These are phyloP conservation scores for Rugosomyces carneus DNA, from an alignment of 1,284 basidiomycete species.

Conservation along the genomic window DNA sequence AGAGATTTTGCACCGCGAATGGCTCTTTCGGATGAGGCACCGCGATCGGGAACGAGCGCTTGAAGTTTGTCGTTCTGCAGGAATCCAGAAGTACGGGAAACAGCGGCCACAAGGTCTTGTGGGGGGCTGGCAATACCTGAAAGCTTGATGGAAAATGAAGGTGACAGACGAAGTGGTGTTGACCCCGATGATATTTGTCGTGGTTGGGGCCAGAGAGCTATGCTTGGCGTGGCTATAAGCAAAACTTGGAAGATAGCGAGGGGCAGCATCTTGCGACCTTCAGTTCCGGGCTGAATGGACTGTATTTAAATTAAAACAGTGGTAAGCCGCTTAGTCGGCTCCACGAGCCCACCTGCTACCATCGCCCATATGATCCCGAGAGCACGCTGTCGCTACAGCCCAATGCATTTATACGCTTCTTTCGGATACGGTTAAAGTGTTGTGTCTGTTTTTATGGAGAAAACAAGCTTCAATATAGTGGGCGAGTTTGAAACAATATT, in stretches of 20 bases:
- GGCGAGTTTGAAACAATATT: too few species aligned
- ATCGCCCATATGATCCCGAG: background rate
- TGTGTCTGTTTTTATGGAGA: too few species aligned
- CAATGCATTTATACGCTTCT: too few species aligned
- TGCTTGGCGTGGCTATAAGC: constrained; percentile 12
- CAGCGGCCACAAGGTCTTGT: constrained; percentile 44
- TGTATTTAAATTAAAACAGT: too few species aligned
- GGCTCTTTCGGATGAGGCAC: constrained; percentile 29
- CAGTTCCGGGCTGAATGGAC: background rate
- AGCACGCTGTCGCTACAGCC: background rate
- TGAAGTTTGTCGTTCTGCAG: constrained; percentile 43
- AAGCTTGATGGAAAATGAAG: constrained; percentile 42
- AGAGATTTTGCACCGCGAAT: constrained; percentile 24
- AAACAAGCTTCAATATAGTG: too few species aligned
- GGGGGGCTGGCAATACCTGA: constrained; percentile 34
- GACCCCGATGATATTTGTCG: constrained; percentile 42
- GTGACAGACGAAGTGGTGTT: constrained; percentile 43
- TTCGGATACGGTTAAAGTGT: too few species aligned
- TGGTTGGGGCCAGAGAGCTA: constrained; percentile 62
- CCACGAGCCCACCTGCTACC: background rate
- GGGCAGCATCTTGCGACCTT: constrained; percentile 12
- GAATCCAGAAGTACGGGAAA: constrained; percentile 35
- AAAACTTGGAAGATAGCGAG: constrained; percentile 14
- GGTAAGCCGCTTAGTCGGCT: background rate
- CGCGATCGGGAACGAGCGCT: constrained; percentile 44